A percentile compares a stretch with the other conserved stretches of the same genome.
These are phyloP conservation scores for Pseudonitzschia pungens DNA, from an alignment of 108 stramenopile species.

Conservation along the genomic window DNA sequence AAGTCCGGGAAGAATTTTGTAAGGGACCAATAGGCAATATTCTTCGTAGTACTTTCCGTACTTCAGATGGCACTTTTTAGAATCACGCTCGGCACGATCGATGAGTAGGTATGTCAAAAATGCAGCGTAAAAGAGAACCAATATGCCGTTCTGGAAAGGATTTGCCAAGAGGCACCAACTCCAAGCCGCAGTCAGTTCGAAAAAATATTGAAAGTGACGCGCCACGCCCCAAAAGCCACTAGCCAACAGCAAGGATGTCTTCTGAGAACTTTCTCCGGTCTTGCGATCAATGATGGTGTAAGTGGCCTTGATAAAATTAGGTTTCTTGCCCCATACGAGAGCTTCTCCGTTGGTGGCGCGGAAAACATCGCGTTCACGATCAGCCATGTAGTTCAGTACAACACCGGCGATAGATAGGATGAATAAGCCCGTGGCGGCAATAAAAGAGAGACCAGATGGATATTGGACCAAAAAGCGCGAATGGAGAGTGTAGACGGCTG, in stretches of 20 bases:
- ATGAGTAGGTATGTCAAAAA: slow-evolving; percentile 92
- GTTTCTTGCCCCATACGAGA: slow-evolving; percentile 87
- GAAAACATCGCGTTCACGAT: slow-evolving; percentile 93
- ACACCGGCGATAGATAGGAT: slow-evolving; percentile 70
- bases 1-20: slow-evolving; percentile 85
- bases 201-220: slow-evolving; percentile 97
- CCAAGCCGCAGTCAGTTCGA: slow-evolving; percentile 88
- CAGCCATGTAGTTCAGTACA: slow-evolving; percentile 95
- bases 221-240: slow-evolving; percentile 90
- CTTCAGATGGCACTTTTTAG: slow-evolving; percentile 91
- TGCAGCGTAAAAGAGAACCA: slow-evolving; percentile 90
- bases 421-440: slow-evolving; percentile 61
- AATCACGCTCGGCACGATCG: slow-evolving; percentile 96
- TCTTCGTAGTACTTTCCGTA: slow-evolving; percentile 96
- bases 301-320: slow-evolving; percentile 86
- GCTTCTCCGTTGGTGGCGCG: slow-evolving; percentile 80
- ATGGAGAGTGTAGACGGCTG: slow-evolving; percentile 91
- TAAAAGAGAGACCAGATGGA: slow-evolving; percentile 69
- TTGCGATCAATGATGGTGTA: slow-evolving; percentile 77
- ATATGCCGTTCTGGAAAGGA: slow-evolving; percentile 60
- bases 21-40: slow-evolving; percentile 89
- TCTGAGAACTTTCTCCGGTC: slow-evolving; percentile 44
- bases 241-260: slow-evolving; percentile 44
- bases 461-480: slow-evolving; percentile 84
- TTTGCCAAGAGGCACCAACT: slow-evolving; percentile 86